These are phyloP conservation scores for Myriosclerotinia duriaeana DNA, from an alignment of 2,329 filamentous ascomycete genomes.

Conservation along the genomic window DNA sequence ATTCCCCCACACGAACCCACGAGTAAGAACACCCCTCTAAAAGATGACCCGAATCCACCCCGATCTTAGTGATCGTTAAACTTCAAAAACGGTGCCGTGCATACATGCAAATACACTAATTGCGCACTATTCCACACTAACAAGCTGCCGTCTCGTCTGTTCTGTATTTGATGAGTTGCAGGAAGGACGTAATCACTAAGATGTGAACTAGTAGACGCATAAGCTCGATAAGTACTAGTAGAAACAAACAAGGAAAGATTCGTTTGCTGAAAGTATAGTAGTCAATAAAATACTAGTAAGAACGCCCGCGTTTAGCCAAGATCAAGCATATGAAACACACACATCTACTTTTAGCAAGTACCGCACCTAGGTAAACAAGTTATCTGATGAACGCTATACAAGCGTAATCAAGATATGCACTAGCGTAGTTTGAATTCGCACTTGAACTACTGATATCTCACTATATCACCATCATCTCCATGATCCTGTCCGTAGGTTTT, in stretches of 20 bases:
- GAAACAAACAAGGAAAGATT: not conserved
- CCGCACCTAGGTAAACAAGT: not conserved
- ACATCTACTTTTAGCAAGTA: not conserved
- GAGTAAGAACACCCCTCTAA: not conserved
- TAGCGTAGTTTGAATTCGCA: not conserved
- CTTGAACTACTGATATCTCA: not conserved
- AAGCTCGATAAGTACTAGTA: not conserved
- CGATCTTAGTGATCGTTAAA: not conserved
- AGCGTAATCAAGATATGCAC: slow-evolving; percentile 2
- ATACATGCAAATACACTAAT: slow-evolving; percentile 7
- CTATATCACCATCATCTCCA: not conserved
- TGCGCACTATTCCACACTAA: not conserved
- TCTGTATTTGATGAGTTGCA: slow-evolving; percentile 11
- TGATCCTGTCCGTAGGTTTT: not conserved
- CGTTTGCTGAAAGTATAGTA: not conserved
- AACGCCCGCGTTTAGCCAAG: not conserved
- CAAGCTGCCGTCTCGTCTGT: not conserved
- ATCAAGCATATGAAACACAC: not conserved
- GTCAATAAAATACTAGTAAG: not conserved
- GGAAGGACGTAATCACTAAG: not conserved
- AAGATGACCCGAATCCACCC: not conserved
- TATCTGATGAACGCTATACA: slow-evolving; percentile 1
- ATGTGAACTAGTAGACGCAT: not conserved
- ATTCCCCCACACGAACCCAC: slow-evolving; percentile 5
- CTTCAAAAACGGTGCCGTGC: slow-evolving; percentile 3